Evolutionary conservation across 352 stramenopile species (phyloP).

Genomic region (Globisporangium canariense): DNA sequence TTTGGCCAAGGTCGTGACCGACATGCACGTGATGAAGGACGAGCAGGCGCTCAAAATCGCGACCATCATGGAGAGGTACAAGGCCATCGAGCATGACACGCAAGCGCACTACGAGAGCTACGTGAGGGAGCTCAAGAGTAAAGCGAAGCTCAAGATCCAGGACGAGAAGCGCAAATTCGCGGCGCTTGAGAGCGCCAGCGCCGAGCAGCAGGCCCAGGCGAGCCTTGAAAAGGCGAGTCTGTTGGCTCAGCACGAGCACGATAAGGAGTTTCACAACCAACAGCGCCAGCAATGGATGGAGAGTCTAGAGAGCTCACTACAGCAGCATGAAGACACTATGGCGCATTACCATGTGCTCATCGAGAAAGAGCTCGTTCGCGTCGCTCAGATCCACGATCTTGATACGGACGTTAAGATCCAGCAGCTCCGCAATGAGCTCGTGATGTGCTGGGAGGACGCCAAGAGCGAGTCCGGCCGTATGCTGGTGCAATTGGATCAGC

Average conservation of each 20-base stretch:
- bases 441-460: constrained; percentile 44
- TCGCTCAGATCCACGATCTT: neutral
- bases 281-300: constrained; percentile 27
- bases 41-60: constrained; percentile 50
- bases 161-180: constrained; percentile 17
- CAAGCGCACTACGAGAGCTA: constrained; percentile 51
- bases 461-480: constrained; percentile 11
- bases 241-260: constrained; percentile 20
- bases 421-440: constrained; percentile 27
- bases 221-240: constrained; percentile 13
- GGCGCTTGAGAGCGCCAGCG: neutral
- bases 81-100: constrained; percentile 53
- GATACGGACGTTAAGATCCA: constrained; percentile 6
- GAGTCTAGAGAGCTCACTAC: constrained; percentile 35
- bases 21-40: constrained; percentile 78
- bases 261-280: constrained; percentile 20
- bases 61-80: constrained; percentile 53
- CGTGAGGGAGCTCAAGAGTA: constrained; percentile 31
- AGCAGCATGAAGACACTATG: constrained; percentile 51
- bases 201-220: constrained; percentile 2
- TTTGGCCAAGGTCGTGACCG: constrained; percentile 59
- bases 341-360: constrained; percentile 20
- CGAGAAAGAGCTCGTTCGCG: constrained; percentile 19
- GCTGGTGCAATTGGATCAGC: constrained; percentile 4
- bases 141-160: constrained; percentile 27